Conservation (phyloP, 495 filamentous ascomycete species). For the Pyrenopolyporus hunteri region DNA sequence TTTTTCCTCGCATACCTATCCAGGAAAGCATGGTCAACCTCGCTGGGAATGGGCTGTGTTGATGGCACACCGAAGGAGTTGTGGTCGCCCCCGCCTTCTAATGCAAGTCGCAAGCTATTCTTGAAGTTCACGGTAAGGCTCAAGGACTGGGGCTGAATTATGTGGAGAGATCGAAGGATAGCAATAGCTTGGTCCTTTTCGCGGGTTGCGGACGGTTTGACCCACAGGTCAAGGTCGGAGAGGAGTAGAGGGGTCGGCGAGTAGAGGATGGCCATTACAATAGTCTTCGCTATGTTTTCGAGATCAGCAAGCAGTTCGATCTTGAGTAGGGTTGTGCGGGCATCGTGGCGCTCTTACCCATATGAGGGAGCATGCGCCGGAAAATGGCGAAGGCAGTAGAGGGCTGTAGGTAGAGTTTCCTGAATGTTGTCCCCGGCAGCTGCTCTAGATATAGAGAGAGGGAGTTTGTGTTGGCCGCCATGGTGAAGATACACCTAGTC, state of each 20-base stretch:
- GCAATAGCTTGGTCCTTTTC: conserved; percentile 82
- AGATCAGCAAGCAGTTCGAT: conserved; percentile 14
- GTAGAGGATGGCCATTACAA: conserved; percentile 94
- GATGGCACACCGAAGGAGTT: conserved; percentile 89
- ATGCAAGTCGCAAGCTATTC: conserved; percentile 75
- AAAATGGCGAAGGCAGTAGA: conserved; percentile 95
- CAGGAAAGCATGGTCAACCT: conserved; percentile 70
- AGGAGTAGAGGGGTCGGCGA: conserved; percentile 76
- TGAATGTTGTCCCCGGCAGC: conserved; percentile 85
- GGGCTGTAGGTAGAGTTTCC: conserved; percentile 90
- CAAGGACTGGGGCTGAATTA: conserved; percentile 71
- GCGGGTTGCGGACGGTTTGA: conserved; percentile 72
- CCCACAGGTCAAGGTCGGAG: conserved; percentile 81
- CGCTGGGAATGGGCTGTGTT: conserved; percentile 59
- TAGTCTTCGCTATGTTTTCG: conserved; percentile 74
- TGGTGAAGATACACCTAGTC: conserved; percentile 44
- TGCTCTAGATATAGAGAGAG: conserved; percentile 88
- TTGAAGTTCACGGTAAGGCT: conserved; percentile 77
- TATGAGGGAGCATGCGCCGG: conserved; percentile 91
- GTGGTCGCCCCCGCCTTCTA: conserved; percentile 84
- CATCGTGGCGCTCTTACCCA: conserved; percentile 62
- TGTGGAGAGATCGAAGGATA: conserved; percentile 81
- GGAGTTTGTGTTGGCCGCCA: conserved; percentile 56
- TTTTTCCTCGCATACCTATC: conserved; percentile 85
- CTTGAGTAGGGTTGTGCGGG: neutral